A percentile compares a stretch with the other conserved stretches of the same genome.
phyloP scores from a whole-genome alignment of 306 rosid species.

The Trifolium subterraneum region DNA sequence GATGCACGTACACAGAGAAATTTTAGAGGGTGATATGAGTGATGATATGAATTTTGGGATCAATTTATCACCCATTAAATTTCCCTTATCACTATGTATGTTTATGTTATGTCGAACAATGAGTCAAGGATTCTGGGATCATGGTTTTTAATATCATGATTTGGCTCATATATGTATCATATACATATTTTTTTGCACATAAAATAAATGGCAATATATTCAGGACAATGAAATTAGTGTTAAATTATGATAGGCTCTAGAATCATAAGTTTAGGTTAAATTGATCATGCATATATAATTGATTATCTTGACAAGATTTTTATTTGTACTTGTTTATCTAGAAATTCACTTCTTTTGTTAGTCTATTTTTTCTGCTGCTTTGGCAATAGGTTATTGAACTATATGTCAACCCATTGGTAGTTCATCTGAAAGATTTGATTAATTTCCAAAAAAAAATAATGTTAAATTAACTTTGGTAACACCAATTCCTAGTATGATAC shows the following conservation, averaged over 20 bases:
- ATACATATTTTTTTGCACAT: neutral
- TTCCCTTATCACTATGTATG: no score
- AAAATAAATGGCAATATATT: conserved; percentile 15
- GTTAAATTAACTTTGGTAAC: no score
- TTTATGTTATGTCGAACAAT: no score
- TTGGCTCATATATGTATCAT: conserved; percentile 1
- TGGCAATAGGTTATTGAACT: conserved; percentile 46
- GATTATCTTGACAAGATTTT: conserved; percentile 26
- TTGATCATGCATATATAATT: conserved; percentile 19
- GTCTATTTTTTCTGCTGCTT: conserved; percentile 10
- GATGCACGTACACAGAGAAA: no score
- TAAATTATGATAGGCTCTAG: neutral
- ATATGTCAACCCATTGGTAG: conserved; percentile 52
- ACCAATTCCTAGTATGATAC: no score
- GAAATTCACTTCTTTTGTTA: conserved; percentile 30
- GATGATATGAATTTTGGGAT: no score
- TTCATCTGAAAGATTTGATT: conserved; percentile 49
- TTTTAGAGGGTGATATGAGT: no score
- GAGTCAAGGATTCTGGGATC: no score
- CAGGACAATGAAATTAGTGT: conserved; percentile 21
- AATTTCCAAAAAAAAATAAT: conserved; percentile 47
- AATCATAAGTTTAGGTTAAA: neutral
- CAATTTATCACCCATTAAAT: no score
- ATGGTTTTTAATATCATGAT: neutral
- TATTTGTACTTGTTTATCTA: conserved; percentile 19